Evolutionary conservation across 306 rosid species (phyloP).

Genomic region (Pterocarpus macrocarpus): DNA sequence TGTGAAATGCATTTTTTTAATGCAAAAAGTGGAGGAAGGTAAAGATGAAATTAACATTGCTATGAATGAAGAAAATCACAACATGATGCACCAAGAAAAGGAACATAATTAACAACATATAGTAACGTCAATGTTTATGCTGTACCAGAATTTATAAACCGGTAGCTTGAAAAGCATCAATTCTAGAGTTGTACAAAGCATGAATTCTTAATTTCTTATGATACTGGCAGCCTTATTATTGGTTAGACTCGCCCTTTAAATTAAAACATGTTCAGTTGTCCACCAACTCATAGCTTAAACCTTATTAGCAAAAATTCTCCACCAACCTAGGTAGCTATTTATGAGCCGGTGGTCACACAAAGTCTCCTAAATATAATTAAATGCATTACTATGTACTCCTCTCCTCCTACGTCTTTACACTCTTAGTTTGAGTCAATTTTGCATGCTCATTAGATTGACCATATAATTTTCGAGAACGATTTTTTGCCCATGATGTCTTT

Average conservation of each 20-base stretch:
- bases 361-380: slow-evolving; percentile 43
- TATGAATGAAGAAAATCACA: background rate
- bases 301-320: slow-evolving; percentile 7
- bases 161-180: slow-evolving; percentile 2
- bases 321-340: slow-evolving; percentile 2
- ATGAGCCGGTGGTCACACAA: slow-evolving; percentile 41
- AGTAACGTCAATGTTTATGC: background rate
- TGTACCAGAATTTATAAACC: background rate
- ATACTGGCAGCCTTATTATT: background rate
- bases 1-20: background rate
- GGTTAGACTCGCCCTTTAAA: slow-evolving; percentile 8
- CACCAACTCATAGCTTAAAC: slow-evolving; percentile 32
- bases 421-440: slow-evolving; percentile 24
- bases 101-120: slow-evolving; percentile 9
- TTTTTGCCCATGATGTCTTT: slow-evolving; percentile 14
- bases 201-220: background rate
- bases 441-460: slow-evolving; percentile 43
- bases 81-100: background rate
- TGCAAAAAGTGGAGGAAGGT: background rate
- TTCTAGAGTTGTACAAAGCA: background rate
- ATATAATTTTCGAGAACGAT: slow-evolving; percentile 35
- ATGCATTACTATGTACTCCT: background rate
- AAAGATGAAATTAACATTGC: background rate
- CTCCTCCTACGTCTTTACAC: slow-evolving; percentile 24
- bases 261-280: slow-evolving; percentile 31